Conservation (phyloP, 1,284 basidiomycete species). For the Cryptococcus deneoformans region DNA sequence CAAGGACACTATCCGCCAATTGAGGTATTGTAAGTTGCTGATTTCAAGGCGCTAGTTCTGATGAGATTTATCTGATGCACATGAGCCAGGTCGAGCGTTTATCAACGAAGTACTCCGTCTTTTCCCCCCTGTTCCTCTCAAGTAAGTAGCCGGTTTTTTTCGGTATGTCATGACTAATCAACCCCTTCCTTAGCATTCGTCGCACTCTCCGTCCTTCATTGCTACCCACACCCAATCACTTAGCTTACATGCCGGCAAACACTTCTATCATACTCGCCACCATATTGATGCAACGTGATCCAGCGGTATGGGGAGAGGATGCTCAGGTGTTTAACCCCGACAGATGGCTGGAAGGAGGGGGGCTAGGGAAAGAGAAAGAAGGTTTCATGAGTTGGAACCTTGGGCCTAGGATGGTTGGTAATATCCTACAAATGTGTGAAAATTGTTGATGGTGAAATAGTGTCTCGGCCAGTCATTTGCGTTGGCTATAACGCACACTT, state of each 20-base stretch:
- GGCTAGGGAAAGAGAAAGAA: conserved; percentile 19
- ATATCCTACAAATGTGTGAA: not conserved
- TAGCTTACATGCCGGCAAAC: conserved; percentile 34
- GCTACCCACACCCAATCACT: conserved; percentile 21
- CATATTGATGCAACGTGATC: conserved; percentile 30
- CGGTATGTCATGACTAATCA: not conserved
- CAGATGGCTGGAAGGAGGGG: conserved; percentile 22
- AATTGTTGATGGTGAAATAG: conserved; percentile 11
- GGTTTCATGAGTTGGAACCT: conserved; percentile 34
- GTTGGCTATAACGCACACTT: conserved; percentile 24
- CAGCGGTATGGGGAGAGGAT: conserved; percentile 33
- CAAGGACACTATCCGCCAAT: conserved; percentile 26
- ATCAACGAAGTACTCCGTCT: conserved; percentile 38
- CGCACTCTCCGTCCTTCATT: conserved; percentile 27
- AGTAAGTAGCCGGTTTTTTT: conserved; percentile 17
- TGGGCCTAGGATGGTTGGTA: conserved; percentile 35
- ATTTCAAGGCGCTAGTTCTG: not conserved
- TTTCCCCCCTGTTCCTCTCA: conserved; percentile 42
- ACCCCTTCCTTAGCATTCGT: conserved; percentile 26
- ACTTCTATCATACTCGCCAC: conserved; percentile 36
- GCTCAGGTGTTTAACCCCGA: conserved; percentile 31
- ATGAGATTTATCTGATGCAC: not conserved
- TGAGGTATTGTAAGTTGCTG: conserved; percentile 12
- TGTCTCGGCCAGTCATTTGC: conserved; percentile 40
- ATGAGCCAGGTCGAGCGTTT: conserved; percentile 27